Conservation (phyloP, 1,284 basidiomycete species). For the Gastroboletus turbinatus region DNA sequence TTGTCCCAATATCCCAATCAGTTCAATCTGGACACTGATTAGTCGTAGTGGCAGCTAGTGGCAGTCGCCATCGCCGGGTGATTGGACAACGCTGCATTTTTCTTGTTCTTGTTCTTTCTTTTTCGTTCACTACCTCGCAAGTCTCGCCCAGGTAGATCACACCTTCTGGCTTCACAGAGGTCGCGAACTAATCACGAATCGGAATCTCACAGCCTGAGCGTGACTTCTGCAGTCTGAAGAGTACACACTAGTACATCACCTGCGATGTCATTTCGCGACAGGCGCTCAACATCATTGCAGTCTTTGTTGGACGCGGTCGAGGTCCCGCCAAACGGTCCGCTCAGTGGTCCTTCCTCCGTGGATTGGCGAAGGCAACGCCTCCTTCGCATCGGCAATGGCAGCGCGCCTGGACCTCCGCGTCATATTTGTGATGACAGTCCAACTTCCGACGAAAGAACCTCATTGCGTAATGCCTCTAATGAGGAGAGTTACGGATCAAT, state of each 20-base stretch:
- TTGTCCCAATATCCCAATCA: conserved; percentile 16
- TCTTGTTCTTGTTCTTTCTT: no score
- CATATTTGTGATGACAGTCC: not conserved
- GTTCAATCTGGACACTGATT: no score
- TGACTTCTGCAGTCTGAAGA: not conserved
- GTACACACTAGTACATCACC: not conserved
- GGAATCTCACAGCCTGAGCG: not conserved
- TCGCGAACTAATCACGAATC: not conserved
- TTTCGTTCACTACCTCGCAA: not conserved
- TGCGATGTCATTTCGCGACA: conserved; percentile 21
- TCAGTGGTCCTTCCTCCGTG: conserved; percentile 31
- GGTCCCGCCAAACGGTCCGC: conserved; percentile 23
- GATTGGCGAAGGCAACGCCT: conserved; percentile 34
- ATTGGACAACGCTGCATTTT: not conserved
- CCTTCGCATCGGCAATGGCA: conserved; percentile 27
- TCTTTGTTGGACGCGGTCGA: conserved; percentile 17
- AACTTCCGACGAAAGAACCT: conserved; percentile 19
- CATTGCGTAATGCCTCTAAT: conserved; percentile 10
- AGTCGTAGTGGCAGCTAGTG: not conserved
- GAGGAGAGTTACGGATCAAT: conserved; percentile 22
- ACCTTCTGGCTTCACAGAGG: not conserved
- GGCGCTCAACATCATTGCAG: conserved; percentile 22
- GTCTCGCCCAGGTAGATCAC: not conserved
- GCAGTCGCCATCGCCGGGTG: not conserved
- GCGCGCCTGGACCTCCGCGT: not conserved